phyloP scores from a whole-genome alignment of 2,329 filamentous ascomycete genomes.

The Sordariomycetes sp. region DNA sequence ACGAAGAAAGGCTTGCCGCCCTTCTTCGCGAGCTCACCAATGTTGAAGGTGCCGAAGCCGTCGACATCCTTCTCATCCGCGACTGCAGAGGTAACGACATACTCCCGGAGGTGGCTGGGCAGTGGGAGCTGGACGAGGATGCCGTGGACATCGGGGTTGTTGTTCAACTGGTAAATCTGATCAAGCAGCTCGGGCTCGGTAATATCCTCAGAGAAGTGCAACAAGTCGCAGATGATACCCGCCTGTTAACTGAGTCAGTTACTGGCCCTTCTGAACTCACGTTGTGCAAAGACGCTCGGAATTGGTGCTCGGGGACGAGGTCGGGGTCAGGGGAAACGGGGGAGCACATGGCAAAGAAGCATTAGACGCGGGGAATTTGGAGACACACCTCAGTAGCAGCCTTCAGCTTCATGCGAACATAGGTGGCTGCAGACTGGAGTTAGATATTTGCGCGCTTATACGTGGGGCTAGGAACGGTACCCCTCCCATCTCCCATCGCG shows the following conservation, averaged over 20 bases:
- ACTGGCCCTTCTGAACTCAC: too few relatives aligned
- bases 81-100: conserved; percentile 79
- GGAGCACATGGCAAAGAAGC: not conserved
- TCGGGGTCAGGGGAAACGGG: not conserved
- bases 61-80: conserved; percentile 94
- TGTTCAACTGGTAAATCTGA: conserved; percentile 70
- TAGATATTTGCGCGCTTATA: conserved; percentile 7
- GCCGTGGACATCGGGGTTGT: conserved; percentile 74
- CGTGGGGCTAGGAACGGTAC: not conserved
- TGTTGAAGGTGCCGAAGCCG: conserved; percentile 87
- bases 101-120: conserved; percentile 81
- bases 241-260: conserved; percentile 39
- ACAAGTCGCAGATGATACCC: conserved; percentile 75
- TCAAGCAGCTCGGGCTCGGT: conserved; percentile 78
- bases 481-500: too few relatives aligned
- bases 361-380: not conserved
- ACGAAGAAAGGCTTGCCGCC: conserved; percentile 81
- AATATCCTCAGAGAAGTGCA: conserved; percentile 71
- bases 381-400: conserved; percentile 70
- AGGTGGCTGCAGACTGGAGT: conserved; percentile 54
- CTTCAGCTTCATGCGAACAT: conserved; percentile 99
- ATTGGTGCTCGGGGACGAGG: conserved; percentile 1
- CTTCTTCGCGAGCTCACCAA: conserved; percentile 92
- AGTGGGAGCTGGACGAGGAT: conserved; percentile 90
- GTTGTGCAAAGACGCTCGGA: not conserved